These are phyloP conservation scores for Psilocybe cyanescens DNA, from an alignment of 768 basidiomycete genomes.

Conservation along the genomic window DNA sequence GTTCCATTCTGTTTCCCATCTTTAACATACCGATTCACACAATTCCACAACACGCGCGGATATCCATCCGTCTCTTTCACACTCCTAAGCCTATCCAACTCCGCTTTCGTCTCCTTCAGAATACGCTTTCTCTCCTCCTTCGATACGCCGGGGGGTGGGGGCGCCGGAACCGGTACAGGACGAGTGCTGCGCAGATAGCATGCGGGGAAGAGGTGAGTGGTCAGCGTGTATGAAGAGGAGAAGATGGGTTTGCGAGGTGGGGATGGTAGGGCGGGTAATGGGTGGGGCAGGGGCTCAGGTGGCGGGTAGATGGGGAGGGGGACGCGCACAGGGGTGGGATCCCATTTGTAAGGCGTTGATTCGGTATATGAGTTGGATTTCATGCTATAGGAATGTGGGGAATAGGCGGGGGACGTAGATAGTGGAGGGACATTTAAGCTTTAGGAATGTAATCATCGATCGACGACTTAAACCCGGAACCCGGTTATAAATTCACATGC, in stretches of 20 bases:
- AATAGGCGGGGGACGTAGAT: too few species aligned
- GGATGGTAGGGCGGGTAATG: conserved; percentile 41
- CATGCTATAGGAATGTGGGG: background rate
- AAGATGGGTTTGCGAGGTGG: conserved; percentile 37
- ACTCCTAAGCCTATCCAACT: conserved; percentile 34
- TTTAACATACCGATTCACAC: conserved; percentile 70
- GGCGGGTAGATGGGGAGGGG: conserved; percentile 42
- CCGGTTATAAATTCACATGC: background rate
- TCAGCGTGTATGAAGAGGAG: conserved; percentile 41
- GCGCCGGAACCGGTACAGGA: conserved; percentile 38
- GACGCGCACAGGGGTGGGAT: conserved; percentile 26
- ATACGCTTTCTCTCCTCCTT: conserved; percentile 39
- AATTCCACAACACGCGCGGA: conserved; percentile 63
- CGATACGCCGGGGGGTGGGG: conserved; percentile 28
- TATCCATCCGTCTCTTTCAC: conserved; percentile 39
- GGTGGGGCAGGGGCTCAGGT: conserved; percentile 30
- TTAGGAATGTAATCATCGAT: background rate
- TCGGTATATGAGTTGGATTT: conserved; percentile 26
- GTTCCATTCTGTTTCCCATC: conserved; percentile 25
- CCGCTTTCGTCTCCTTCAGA: conserved; percentile 25
- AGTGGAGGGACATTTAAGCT: background rate
- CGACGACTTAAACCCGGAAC: background rate
- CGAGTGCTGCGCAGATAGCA: conserved; percentile 52
- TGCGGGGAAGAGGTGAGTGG: conserved; percentile 61
- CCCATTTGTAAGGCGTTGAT: conserved; percentile 32